Base-by-base conservation (phyloP, 192 early-diverging fungal species). In the Rhizophlyctis rosea region DNA sequence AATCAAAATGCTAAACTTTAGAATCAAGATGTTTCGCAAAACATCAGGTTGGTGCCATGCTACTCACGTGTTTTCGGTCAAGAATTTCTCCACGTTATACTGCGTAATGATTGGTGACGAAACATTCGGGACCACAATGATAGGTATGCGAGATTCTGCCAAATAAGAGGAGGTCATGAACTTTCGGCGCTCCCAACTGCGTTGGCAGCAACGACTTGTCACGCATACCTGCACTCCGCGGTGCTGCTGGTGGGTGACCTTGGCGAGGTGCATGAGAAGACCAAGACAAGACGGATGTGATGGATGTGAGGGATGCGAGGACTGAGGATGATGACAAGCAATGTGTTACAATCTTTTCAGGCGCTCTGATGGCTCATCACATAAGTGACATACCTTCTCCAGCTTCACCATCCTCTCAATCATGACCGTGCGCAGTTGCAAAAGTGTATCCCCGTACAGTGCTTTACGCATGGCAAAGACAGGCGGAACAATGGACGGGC, bases 361-460 rank as follows among this genome's bases (percentile, higher is more conserved):
- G 51, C 36, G 27, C 36, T 24, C 24, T n/a, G n/a, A n/a, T n/a
- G n/a, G n/a, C n/a, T n/a, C 2, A 33, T 59, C 30, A 62, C 28
- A 31, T 14, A 47, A 21, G 52, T 25, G 13, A 53, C 64, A 49
- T 65, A 90, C 91, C 80, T 99, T 96, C 74, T 99, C 96, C 29
- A 96, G 97, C 55, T 93, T 91, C 32, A 95, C 96, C 97, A 99
- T 99, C 57, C 91, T 83, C 70, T 95, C 94, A 68, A 99, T 99
- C 94, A 98, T 95, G 25, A 97, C 93, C 7, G 88, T 78, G 49
- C 97, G 91, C 55, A 99, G 81, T 29, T 83, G 83, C 3, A 90
- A 84, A n/a, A 99, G 81, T 21, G 94, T 76, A 34, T 88, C 85
- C n/a, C 81, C 74, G 70, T 99, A 99, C 64, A 93, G 77, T 68